Conservation (phyloP, 202 grass and related monocot genomes). For the Elaeis oleifera region DNA sequence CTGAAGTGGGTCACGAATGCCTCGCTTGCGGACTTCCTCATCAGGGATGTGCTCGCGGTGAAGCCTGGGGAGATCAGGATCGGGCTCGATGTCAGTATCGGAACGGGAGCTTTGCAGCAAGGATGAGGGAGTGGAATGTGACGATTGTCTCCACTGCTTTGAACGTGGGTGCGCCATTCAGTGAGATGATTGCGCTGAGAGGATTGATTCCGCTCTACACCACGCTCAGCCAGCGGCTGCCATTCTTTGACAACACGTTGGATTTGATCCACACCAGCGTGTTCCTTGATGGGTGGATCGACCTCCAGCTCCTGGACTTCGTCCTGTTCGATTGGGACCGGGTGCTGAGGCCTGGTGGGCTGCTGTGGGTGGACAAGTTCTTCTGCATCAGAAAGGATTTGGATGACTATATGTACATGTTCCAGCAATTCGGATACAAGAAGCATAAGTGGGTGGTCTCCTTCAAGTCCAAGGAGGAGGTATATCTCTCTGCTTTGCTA, state of each 20-base stretch:
- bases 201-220: slow-evolving; percentile 67
- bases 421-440: slow-evolving; percentile 92
- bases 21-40: slow-evolving; percentile 39
- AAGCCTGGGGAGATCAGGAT: slow-evolving; percentile 71
- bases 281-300: slow-evolving; percentile 64
- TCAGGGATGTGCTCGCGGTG: slow-evolving; percentile 63
- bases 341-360: slow-evolving; percentile 64
- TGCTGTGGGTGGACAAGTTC: slow-evolving; percentile 92
- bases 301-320: slow-evolving; percentile 83
- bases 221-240: slow-evolving; percentile 58
- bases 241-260: slow-evolving; percentile 93
- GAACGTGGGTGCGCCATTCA: slow-evolving; percentile 76
- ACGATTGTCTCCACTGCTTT: slow-evolving; percentile 54
- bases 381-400: slow-evolving; percentile 60
- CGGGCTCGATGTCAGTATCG: slow-evolving; percentile 63
- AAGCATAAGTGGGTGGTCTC: slow-evolving; percentile 92
- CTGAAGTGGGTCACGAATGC: slow-evolving; percentile 38
- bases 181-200: slow-evolving; percentile 73
- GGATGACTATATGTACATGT: slow-evolving; percentile 99
- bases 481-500: slow-evolving; percentile 75
- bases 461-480: slow-evolving; percentile 91
- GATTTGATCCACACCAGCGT: slow-evolving; percentile 70
- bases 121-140: slow-evolving; percentile 63
- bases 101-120: slow-evolving; percentile 74
- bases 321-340: slow-evolving; percentile 94